phyloP scores from a whole-genome alignment of 345 rosid genomes.

The Limnanthes douglasii region DNA sequence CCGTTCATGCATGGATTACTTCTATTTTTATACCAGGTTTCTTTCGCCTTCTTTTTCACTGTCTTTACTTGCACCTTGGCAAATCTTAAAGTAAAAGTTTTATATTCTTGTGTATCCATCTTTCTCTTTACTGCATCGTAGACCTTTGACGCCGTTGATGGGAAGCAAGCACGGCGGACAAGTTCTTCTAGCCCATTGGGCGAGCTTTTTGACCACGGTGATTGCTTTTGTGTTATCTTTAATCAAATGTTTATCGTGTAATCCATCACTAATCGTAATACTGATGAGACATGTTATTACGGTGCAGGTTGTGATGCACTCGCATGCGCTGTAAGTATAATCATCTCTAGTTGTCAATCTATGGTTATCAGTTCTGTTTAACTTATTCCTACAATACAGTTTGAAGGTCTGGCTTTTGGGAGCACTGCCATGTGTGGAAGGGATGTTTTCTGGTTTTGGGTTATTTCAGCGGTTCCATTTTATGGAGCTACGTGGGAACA shows the following conservation, averaged over 20 bases:
- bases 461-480: conserved; percentile 89
- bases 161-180: conserved; percentile 97
- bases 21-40: conserved; percentile 89
- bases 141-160: conserved; percentile 99
- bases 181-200: conserved; percentile 91
- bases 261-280: conserved; percentile 1
- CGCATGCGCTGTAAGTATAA: conserved; percentile 81
- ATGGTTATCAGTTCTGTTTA: not conserved
- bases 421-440: conserved; percentile 97
- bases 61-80: no score
- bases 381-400: conserved; percentile 25
- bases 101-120: not conserved
- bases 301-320: conserved; percentile 96
- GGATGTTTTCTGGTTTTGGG: conserved; percentile 93
- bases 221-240: conserved; percentile 6
- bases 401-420: conserved; percentile 83
- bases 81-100: no score
- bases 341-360: not conserved
- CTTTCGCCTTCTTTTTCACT: conserved; percentile 5
- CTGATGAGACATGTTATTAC: conserved; percentile 9
- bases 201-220: conserved; percentile 95
- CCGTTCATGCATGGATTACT: conserved; percentile 89
- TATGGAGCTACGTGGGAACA: conserved; percentile 97
- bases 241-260: conserved; percentile 2
- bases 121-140: conserved; percentile 11